Conservation (phyloP, 345 rosid genomes). For the Pugionium dolabratum region DNA sequence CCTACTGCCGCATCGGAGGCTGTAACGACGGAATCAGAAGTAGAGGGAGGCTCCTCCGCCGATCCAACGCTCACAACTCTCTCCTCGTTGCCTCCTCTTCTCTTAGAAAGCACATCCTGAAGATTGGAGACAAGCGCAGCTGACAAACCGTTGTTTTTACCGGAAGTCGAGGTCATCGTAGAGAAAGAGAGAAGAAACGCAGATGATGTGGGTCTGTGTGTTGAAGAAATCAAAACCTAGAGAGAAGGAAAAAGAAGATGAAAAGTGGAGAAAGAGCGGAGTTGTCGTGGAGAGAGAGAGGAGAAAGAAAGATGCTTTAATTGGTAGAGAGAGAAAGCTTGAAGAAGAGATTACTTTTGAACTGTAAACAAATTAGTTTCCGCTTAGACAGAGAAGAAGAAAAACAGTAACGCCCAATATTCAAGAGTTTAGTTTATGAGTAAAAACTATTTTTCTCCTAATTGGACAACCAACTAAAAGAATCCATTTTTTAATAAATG, state of each 20-base stretch:
- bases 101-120: conserved; percentile 69
- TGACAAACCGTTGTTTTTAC: conserved; percentile 62
- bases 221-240: conserved; percentile 42
- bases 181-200: not conserved
- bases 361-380: conserved; percentile 35
- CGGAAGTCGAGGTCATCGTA: conserved; percentile 38
- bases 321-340: conserved; percentile 40
- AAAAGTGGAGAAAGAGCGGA: conserved; percentile 34
- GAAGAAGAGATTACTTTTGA: conserved; percentile 38
- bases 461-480: too few relatives aligned
- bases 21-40: conserved; percentile 51
- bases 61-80: conserved; percentile 44
- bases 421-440: too few relatives aligned
- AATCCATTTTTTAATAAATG: too few relatives aligned
- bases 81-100: conserved; percentile 47
- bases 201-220: conserved; percentile 27
- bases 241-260: conserved; percentile 31
- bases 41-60: conserved; percentile 48
- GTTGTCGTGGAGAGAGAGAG: conserved; percentile 8
- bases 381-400: conserved; percentile 32
- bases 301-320: conserved; percentile 24
- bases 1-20: not conserved
- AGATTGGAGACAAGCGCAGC: conserved; percentile 84
- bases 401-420: not conserved
- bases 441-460: too few relatives aligned